A percentile compares a stretch with the other conserved stretches of the same genome.
Conservation (phyloP, 73 alveolate genomes). For the Paramecium sonneborni region DNA sequence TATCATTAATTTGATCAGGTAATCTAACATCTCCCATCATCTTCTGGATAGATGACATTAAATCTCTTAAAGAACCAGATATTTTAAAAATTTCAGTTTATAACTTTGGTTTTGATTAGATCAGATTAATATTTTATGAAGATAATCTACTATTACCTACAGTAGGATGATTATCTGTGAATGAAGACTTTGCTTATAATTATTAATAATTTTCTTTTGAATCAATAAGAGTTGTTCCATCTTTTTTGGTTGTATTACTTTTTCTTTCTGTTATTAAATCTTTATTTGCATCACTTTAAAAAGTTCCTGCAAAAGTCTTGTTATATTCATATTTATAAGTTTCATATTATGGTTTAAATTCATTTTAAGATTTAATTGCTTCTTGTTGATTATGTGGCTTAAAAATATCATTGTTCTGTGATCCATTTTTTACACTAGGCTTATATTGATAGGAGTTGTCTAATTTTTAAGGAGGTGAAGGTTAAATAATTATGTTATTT, state of each 20-base stretch:
- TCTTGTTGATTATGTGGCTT: slow-evolving; percentile 8
- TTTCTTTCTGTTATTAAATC: slow-evolving; percentile 19
- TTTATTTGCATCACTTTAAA: not conserved
- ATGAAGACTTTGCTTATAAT: not conserved
- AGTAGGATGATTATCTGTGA: slow-evolving; percentile 15
- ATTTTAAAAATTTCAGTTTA: slow-evolving; percentile 8
- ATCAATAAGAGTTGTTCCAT: slow-evolving; percentile 15
- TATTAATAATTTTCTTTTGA: not conserved
- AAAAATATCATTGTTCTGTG: not conserved
- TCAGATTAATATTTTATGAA: not conserved
- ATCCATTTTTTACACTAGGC: not conserved
- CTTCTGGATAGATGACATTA: not conserved
- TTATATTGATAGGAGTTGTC: slow-evolving; percentile 18
- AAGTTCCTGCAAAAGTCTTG: slow-evolving; percentile 36
- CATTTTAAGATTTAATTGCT: not conserved
- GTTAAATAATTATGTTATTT: not conserved
- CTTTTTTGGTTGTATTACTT: slow-evolving; percentile 24
- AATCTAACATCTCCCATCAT: not conserved
- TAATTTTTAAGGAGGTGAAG: slow-evolving; percentile 12
- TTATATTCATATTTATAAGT: slow-evolving; percentile 31
- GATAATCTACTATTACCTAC: slow-evolving; percentile 23
- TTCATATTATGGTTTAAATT: not conserved
- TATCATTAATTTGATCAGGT: slow-evolving; percentile 20
- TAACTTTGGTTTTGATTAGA: not conserved
- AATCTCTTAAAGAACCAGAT: slow-evolving; percentile 5